A percentile compares a stretch with the other conserved stretches of the same genome.
Evolutionary conservation across 2,329 filamentous ascomycete species (phyloP).

Genomic region (Cytospora piceicola): DNA sequence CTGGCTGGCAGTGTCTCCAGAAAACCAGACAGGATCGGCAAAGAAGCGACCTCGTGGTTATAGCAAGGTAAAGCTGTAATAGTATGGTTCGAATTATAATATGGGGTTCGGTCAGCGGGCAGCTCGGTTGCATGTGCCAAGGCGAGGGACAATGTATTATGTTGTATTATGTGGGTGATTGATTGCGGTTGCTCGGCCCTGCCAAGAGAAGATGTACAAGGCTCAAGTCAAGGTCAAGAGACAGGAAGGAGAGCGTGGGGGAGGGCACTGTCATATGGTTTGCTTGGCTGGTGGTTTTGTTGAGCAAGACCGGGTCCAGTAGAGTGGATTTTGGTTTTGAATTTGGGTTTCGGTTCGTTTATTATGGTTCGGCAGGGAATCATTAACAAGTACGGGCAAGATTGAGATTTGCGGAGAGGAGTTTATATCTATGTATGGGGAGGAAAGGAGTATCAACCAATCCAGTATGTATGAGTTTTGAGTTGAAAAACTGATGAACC

Average conservation of each 20-base stretch:
- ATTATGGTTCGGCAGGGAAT: too few relatives aligned
- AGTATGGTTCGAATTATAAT: neutral
- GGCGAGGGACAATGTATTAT: constrained; percentile 33
- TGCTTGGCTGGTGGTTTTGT: neutral
- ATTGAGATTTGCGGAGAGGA: constrained; percentile 7
- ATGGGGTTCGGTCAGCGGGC: neutral
- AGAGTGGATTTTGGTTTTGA: constrained; percentile 5
- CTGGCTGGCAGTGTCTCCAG: too few relatives aligned
- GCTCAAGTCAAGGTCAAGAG: neutral
- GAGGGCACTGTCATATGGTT: neutral
- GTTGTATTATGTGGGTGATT: constrained; percentile 26
- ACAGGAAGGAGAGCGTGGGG: too few relatives aligned
- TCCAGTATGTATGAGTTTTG: too few relatives aligned
- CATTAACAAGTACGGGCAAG: constrained; percentile 14
- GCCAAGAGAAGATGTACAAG: constrained; percentile 30
- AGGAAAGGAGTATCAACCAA: neutral
- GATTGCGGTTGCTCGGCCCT: constrained; percentile 25
- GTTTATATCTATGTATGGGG: neutral
- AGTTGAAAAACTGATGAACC: too few relatives aligned
- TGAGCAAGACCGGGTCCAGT: neutral
- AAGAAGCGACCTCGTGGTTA: neutral
- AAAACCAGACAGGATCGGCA: neutral
- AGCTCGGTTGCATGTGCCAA: constrained; percentile 40
- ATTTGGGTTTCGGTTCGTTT: constrained; percentile 9
- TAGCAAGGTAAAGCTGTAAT: neutral